Base-by-base conservation (phyloP, 2,329 filamentous ascomycete genomes). In the Trichoderma cornu-damae region DNA sequence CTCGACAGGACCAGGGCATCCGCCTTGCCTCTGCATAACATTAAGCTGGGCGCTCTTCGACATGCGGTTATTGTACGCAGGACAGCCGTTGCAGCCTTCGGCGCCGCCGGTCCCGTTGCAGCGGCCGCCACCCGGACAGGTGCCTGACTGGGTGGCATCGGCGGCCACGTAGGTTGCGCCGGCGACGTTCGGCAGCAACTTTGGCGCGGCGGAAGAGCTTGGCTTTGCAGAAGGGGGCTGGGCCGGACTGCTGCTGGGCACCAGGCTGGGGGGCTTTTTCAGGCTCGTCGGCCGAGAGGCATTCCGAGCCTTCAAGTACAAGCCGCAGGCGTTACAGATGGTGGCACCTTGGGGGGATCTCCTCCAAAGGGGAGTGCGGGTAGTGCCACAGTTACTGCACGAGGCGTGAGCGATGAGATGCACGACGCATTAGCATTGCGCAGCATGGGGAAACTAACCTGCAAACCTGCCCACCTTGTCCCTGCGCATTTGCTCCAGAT, bases 61-160 rank as follows among this genome's bases (percentile, higher is more conserved):
- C 37, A 97, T 86, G 53, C 94, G 85, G 69, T 99, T 99, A 78
- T 99, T 99, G 78, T 90, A 99, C 2, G 94, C 94, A 34, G 94
- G 94, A 68, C 94, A 99, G 11, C 94, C 94, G 70, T 90, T 91
- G 71, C 94, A 99, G 18, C 91, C 93, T 69, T 96, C 90, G 30
- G 94, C 91, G 53, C 94, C 94, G 43, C 94, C 94, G 20, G 94
- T 97, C 47, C 94, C 94, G 70, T 99, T 97, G 71, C 94, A 99
- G 59, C 88, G 88, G 37, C 94, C 94, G 61, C 93, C 93, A 35
- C 94, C 94, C 12, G 94, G 94, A 71, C 94, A 99, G 11, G 92
- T 95, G n/a, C 94, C 94, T 42, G 84, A 82, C 4, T 85, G 77
- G 43, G 82, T 86, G 63, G 89, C 85, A 67, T 91, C 88, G 4